Percentiles rank a stretch among this genome's conserved stretches.
phyloP scores from a whole-genome alignment of 352 stramenopile species.

The Pythium dissotocum region DNA sequence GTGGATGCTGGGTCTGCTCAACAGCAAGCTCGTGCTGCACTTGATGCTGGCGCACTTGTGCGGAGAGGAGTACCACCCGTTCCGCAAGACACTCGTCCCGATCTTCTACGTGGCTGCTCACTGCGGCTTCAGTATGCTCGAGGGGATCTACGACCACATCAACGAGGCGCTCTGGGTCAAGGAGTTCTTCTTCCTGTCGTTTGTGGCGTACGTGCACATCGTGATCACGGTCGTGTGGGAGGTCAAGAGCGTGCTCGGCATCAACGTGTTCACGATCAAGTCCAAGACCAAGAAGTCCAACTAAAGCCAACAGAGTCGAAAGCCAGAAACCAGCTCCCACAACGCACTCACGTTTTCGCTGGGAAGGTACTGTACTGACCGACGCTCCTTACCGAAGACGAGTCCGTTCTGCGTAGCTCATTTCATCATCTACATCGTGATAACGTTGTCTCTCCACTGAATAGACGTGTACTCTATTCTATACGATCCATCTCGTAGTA shows the following conservation, averaged over 20 bases:
- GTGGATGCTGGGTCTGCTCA: constrained; percentile 86
- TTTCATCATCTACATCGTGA: constrained; percentile 1
- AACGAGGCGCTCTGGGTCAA: constrained; percentile 83
- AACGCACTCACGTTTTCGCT: constrained; percentile 18
- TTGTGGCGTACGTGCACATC: constrained; percentile 85
- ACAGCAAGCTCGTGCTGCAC: constrained; percentile 90
- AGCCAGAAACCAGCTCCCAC: background rate
- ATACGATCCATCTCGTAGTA: constrained; percentile 5
- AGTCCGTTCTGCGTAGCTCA: constrained; percentile 21
- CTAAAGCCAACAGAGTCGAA: background rate
- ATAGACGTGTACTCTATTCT: constrained; percentile 19
- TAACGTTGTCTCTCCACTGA: background rate
- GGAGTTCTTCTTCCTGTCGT: constrained; percentile 89
- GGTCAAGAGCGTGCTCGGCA: constrained; percentile 82
- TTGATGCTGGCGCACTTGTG: constrained; percentile 88
- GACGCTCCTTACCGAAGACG: constrained; percentile 21
- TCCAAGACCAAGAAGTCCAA: constrained; percentile 32
- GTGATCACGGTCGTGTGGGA: constrained; percentile 87
- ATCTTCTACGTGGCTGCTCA: constrained; percentile 88
- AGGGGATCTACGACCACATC: constrained; percentile 81
- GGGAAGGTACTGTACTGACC: constrained; percentile 2
- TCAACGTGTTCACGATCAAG: constrained; percentile 80
- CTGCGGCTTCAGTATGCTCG: constrained; percentile 78
- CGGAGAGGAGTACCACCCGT: constrained; percentile 87
- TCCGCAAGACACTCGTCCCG: constrained; percentile 89